These are phyloP conservation scores for Cordyceps fumosorosea DNA, from an alignment of 2,329 filamentous ascomycete species.

Conservation along the genomic window DNA sequence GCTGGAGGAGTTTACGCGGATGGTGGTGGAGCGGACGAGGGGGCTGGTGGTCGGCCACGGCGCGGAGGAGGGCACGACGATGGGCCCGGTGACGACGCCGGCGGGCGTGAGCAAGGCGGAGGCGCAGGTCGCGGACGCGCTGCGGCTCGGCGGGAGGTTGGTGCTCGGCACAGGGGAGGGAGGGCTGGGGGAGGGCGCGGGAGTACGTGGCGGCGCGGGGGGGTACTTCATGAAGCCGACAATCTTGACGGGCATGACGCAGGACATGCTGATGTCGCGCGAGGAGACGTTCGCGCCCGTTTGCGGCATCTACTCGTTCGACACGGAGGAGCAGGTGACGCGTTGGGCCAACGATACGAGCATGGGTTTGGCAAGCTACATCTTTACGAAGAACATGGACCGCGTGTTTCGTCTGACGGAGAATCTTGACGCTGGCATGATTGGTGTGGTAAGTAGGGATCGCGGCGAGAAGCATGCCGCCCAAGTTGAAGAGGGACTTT, in stretches of 20 bases:
- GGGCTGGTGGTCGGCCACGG: slow-evolving; percentile 57
- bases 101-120: slow-evolving; percentile 29
- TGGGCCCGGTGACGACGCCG: slow-evolving; percentile 30
- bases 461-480: slow-evolving; percentile 16
- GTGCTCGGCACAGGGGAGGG: slow-evolving; percentile 11
- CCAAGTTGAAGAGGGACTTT: too few relatives aligned
- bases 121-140: slow-evolving; percentile 52
- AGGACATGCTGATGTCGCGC: slow-evolving; percentile 57
- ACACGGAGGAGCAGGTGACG: slow-evolving; percentile 64
- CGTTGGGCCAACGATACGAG: slow-evolving; percentile 58
- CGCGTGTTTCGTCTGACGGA: slow-evolving; percentile 38
- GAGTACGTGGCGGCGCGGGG: slow-evolving; percentile 38
- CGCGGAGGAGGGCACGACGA: slow-evolving; percentile 30
- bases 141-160: slow-evolving; percentile 17
- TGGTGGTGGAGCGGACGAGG: slow-evolving; percentile 45
- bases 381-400: slow-evolving; percentile 49
- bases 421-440: slow-evolving; percentile 40
- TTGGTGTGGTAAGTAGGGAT: slow-evolving; percentile 27
- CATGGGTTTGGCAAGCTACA: slow-evolving; percentile 66
- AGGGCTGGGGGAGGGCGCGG: slow-evolving; percentile 21
- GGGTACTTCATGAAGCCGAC: slow-evolving; percentile 62
- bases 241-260: slow-evolving; percentile 59
- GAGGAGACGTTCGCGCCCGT: slow-evolving; percentile 72
- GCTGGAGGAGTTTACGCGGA: slow-evolving; percentile 52
- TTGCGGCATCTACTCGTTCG: slow-evolving; percentile 61